These are phyloP conservation scores for Cyclocybe cylindracea DNA, from an alignment of 768 basidiomycete species.

Conservation along the genomic window DNA sequence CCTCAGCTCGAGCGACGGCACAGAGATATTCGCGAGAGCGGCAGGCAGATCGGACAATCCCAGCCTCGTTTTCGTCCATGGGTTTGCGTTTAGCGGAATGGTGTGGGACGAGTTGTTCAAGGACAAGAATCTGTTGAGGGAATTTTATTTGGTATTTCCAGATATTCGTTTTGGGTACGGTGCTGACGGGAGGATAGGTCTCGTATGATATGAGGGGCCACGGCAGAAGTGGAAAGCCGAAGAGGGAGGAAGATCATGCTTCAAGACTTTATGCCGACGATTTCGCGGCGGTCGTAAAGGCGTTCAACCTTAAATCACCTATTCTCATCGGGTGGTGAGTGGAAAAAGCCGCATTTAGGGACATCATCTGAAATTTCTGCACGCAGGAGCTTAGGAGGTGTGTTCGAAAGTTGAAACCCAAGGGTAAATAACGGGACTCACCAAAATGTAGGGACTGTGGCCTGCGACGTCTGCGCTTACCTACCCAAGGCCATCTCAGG, in stretches of 20 bases:
- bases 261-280: constrained; percentile 32
- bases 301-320: constrained; percentile 28
- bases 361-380: neutral
- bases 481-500: constrained; percentile 28
- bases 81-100: constrained; percentile 33
- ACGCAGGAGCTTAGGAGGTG: constrained; percentile 30
- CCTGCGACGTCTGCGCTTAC: constrained; percentile 27
- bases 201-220: constrained; percentile 36
- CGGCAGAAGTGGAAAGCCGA: constrained; percentile 34
- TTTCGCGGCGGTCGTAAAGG: constrained; percentile 29
- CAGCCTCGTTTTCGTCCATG: constrained; percentile 43
- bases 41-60: constrained; percentile 36
- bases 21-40: constrained; percentile 39
- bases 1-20: constrained; percentile 32
- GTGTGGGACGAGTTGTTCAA: constrained; percentile 40
- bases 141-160: constrained; percentile 25
- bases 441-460: constrained; percentile 21
- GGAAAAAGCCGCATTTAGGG: neutral
- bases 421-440: neutral
- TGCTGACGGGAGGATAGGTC: constrained; percentile 18
- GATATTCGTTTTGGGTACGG: neutral
- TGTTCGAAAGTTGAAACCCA: constrained; percentile 3
- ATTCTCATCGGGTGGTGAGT: constrained; percentile 33
- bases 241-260: constrained; percentile 22
- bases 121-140: constrained; percentile 23